phyloP scores from a whole-genome alignment of 148 eudicot genomes.

The Spergularia marina region DNA sequence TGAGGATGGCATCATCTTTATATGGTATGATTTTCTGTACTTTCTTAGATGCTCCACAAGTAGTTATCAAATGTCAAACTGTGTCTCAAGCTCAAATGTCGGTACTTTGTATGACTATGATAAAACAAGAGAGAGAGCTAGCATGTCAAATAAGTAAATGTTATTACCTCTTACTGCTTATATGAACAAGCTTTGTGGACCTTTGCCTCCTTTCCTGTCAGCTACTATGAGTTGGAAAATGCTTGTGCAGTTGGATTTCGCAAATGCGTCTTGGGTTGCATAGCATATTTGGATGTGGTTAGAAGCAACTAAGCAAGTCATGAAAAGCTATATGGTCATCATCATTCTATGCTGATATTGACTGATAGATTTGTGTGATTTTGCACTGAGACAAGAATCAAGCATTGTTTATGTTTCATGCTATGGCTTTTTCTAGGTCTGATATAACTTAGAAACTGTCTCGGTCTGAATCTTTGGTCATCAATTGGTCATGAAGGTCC shows the following conservation, averaged over 20 bases:
- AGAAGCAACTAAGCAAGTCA: neutral
- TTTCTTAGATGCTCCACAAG: conserved; percentile 2
- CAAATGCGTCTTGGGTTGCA: too few relatives aligned
- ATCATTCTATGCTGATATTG: neutral
- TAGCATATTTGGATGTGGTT: neutral
- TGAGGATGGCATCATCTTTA: conserved; percentile 51
- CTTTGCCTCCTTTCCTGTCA: neutral
- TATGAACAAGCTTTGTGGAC: neutral
- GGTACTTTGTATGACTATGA: too few relatives aligned
- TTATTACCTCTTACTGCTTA: neutral
- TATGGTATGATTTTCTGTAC: conserved; percentile 42
- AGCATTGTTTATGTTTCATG: neutral
- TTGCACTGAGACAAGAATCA: neutral
- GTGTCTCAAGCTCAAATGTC: neutral
- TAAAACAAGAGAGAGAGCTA: too few relatives aligned
- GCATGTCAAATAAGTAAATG: neutral
- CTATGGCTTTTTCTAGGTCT: neutral
- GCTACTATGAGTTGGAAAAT: neutral
- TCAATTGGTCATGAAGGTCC: neutral
- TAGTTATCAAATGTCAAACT: neutral
- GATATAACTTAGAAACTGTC: neutral
- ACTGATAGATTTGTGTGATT: neutral
- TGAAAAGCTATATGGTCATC: neutral
- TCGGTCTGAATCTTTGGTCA: neutral
- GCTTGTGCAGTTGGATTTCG: neutral